Evolutionary conservation across 2,329 filamentous ascomycete genomes (phyloP).

Genomic region (Penicillium corylophilum): DNA sequence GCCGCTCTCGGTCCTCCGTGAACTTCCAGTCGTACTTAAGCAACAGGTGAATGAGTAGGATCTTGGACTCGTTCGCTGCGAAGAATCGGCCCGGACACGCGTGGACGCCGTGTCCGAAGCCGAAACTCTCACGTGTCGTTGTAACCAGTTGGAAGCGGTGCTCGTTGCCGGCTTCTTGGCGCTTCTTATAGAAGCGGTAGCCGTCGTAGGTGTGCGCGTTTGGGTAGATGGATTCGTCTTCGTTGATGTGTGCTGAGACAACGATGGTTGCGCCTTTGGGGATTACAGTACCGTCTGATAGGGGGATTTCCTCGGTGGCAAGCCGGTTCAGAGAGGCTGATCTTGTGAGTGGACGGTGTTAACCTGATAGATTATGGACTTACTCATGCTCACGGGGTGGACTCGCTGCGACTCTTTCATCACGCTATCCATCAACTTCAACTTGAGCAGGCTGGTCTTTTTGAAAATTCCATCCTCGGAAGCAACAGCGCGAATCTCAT

Average conservation of each 20-base stretch:
- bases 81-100: slow-evolving; percentile 57
- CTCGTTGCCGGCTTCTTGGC: slow-evolving; percentile 31
- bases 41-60: slow-evolving; percentile 53
- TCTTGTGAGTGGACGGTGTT: background rate
- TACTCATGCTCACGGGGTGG: slow-evolving; percentile 28
- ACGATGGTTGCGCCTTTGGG: slow-evolving; percentile 28
- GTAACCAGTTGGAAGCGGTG: slow-evolving; percentile 31
- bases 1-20: slow-evolving; percentile 36
- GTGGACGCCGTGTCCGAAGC: slow-evolving; percentile 40
- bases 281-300: slow-evolving; percentile 32
- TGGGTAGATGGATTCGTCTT: slow-evolving; percentile 29
- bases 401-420: slow-evolving; percentile 36
- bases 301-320: slow-evolving; percentile 19
- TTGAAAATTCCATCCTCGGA: slow-evolving; percentile 40
- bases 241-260: slow-evolving; percentile 27
- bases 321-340: slow-evolving; percentile 29
- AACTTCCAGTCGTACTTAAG: slow-evolving; percentile 55
- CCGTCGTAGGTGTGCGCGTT: slow-evolving; percentile 34
- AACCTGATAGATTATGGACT: slow-evolving; percentile 2
- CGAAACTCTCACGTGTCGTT: slow-evolving; percentile 30
- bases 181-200: slow-evolving; percentile 34
- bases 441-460: slow-evolving; percentile 33
- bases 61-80: slow-evolving; percentile 57
- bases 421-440: slow-evolving; percentile 38
- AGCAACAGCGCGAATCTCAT: slow-evolving; percentile 50